Conservation (phyloP, 2,329 filamentous ascomycete species). For the Phialophora tarda region DNA sequence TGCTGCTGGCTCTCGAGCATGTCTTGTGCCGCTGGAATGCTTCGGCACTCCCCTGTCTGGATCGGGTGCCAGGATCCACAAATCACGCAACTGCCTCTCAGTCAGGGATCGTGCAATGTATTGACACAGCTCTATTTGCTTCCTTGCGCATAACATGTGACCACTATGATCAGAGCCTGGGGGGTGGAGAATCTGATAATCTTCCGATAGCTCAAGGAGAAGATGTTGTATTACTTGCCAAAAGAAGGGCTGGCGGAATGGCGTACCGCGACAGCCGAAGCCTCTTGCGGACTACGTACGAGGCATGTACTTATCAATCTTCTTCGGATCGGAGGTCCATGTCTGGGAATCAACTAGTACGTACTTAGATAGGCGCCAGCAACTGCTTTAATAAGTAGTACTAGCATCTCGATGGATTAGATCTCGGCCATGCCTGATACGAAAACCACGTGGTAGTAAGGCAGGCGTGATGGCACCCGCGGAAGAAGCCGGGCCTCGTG, state of each 20-base stretch:
- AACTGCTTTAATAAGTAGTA: no score
- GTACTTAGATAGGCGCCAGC: neutral
- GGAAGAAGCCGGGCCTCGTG: neutral
- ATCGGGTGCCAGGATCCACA: no score
- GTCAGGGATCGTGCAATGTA: no score
- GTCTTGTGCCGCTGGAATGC: no score
- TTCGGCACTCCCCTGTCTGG: no score
- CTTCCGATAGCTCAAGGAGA: neutral
- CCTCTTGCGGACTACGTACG: neutral
- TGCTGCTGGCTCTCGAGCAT: no score
- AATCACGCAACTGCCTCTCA: no score
- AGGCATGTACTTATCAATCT: neutral
- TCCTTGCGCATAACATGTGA: no score
- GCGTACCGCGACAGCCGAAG: neutral
- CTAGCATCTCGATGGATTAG: no score
- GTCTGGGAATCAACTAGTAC: neutral
- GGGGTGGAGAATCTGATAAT: neutral
- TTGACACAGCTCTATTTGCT: no score
- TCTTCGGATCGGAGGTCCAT: neutral
- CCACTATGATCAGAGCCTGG: neutral
- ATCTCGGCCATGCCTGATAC: constrained; percentile 6
- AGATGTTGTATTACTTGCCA: neutral
- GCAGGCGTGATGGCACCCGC: neutral
- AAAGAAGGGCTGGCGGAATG: neutral
- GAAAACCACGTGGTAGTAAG: constrained; percentile 1